Conservation (phyloP, 352 stramenopile species). For the Phytopythium litorale region DNA sequence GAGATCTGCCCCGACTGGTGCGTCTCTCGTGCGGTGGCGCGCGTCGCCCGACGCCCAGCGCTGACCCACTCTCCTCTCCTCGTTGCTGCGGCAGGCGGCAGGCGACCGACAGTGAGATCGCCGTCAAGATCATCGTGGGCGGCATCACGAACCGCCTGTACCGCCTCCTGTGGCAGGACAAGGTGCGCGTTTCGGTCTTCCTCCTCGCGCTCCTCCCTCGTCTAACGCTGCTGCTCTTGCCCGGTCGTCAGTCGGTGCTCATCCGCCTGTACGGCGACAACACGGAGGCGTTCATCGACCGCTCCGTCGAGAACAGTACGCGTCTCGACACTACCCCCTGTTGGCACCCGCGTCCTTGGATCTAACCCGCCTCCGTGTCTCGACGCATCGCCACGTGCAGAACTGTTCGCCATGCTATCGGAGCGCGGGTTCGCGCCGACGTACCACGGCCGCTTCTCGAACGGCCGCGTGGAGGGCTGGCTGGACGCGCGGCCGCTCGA, state of each 20-base stretch:
- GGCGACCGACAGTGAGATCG: slow-evolving; percentile 57
- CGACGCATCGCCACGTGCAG: slow-evolving; percentile 18
- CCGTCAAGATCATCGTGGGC: slow-evolving; percentile 83
- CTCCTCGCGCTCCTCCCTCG: background rate
- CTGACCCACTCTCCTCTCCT: no score
- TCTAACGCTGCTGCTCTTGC: background rate
- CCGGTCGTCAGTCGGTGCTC: slow-evolving; percentile 56
- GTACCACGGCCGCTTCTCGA: slow-evolving; percentile 90
- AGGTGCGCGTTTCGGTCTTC: slow-evolving; percentile 18
- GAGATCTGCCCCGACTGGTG: slow-evolving; percentile 67
- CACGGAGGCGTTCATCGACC: slow-evolving; percentile 92
- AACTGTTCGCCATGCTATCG: slow-evolving; percentile 82
- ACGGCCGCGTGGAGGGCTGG: slow-evolving; percentile 91
- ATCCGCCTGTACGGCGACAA: slow-evolving; percentile 91
- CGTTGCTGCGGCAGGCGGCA: slow-evolving; percentile 25
- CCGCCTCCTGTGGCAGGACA: slow-evolving; percentile 65
- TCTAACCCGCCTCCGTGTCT: background rate
- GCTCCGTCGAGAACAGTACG: slow-evolving; percentile 89
- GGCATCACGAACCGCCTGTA: slow-evolving; percentile 94
- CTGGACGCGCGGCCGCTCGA: slow-evolving; percentile 79
- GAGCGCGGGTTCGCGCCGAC: slow-evolving; percentile 81
- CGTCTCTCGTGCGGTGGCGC: background rate
- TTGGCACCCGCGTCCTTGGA: no score
- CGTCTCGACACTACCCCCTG: background rate
- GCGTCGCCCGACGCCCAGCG: no score